These are phyloP conservation scores for Aphanomyces stellatus DNA, from an alignment of 352 stramenopile species.

Conservation along the genomic window DNA sequence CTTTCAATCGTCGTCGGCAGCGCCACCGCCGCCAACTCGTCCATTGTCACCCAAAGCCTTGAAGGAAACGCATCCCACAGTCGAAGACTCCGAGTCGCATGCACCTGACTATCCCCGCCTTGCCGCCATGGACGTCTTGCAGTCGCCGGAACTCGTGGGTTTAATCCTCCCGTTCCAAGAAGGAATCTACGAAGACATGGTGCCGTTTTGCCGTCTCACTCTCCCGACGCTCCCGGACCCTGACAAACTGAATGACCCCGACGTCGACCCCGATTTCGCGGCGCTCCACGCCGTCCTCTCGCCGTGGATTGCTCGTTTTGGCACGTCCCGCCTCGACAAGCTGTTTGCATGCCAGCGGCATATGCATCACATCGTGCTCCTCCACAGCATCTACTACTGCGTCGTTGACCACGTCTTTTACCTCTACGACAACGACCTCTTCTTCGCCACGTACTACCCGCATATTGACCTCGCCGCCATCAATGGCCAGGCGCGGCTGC, in stretches of 20 bases:
- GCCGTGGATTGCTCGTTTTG: background rate
- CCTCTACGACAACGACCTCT: background rate
- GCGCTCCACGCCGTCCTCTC: background rate
- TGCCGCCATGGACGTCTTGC: background rate
- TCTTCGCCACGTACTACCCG: background rate
- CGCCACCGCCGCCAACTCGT: background rate
- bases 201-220: background rate
- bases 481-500: background rate
- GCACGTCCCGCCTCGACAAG: background rate
- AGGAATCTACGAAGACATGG: background rate
- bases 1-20: background rate
- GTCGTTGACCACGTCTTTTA: background rate
- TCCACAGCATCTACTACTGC: conserved; percentile 1
- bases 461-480: background rate
- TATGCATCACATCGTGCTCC: conserved; percentile 5
- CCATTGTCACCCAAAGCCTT: too few relatives aligned
- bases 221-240: background rate
- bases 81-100: too few relatives aligned
- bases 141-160: background rate
- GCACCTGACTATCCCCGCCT: too few relatives aligned
- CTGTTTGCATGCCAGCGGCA: background rate
- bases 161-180: background rate
- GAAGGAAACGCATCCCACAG: too few relatives aligned
- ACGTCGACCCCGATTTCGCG: background rate
- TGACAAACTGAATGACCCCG: background rate